phyloP scores from a whole-genome alignment of 78 protist species.

The Mastigamoeba balamuthi region DNA sequence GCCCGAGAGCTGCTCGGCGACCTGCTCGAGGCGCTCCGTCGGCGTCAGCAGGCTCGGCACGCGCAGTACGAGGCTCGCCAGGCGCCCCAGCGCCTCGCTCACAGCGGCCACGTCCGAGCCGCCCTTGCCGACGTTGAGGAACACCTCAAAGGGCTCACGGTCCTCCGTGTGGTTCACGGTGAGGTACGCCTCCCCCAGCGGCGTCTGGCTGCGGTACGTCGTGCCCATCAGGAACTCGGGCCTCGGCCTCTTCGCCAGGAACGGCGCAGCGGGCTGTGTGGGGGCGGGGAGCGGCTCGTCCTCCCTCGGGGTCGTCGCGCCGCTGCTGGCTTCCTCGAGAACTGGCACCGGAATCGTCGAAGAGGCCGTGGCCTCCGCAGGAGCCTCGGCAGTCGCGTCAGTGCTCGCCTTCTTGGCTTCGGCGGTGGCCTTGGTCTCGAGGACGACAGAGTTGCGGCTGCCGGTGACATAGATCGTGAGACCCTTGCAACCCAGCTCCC shows the following conservation, averaged over 20 bases:
- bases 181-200: background rate
- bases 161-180: background rate
- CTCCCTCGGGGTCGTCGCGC: background rate
- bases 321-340: background rate
- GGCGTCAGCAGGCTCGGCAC: background rate
- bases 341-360: background rate
- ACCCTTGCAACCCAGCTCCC: background rate
- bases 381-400: background rate
- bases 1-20: background rate
- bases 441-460: background rate
- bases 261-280: too few species aligned
- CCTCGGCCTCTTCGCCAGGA: background rate
- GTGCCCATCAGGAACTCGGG: background rate
- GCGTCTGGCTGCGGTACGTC: background rate
- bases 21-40: background rate
- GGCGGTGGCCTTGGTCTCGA: background rate
- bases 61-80: background rate
- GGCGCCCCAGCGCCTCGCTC: background rate
- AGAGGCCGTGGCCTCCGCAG: background rate
- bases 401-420: background rate
- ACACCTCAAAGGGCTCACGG: background rate
- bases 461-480: background rate
- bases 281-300: too few species aligned
- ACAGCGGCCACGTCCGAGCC: background rate
- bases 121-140: background rate